A percentile compares a stretch with the other conserved stretches of the same genome.
Conservation (phyloP, 2,329 filamentous ascomycete genomes). For the Aspergillus ochraceus region DNA sequence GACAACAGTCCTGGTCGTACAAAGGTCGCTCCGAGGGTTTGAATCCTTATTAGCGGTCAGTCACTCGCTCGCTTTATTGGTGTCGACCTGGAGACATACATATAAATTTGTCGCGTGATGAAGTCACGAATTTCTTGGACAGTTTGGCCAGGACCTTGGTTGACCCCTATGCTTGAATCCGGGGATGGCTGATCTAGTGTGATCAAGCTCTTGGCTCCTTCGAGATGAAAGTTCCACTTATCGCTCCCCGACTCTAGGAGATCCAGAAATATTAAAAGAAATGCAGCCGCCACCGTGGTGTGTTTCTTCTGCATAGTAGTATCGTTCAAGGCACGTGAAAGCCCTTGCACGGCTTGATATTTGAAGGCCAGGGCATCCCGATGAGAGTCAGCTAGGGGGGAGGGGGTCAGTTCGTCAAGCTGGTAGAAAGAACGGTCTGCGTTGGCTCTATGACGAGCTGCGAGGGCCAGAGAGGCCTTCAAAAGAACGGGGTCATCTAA, state of each 20-base stretch:
- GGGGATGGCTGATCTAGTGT: constrained; percentile 13
- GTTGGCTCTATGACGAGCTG: constrained; percentile 36
- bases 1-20: constrained; percentile 33
- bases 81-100: constrained; percentile 20
- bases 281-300: constrained; percentile 34
- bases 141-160: constrained; percentile 26
- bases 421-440: constrained; percentile 24
- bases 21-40: constrained; percentile 34
- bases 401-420: constrained; percentile 4
- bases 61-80: background rate
- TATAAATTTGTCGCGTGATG: constrained; percentile 31
- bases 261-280: constrained; percentile 35
- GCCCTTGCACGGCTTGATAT: constrained; percentile 33
- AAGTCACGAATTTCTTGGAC: constrained; percentile 29
- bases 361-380: constrained; percentile 35
- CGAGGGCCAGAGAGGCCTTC: constrained; percentile 34
- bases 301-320: constrained; percentile 19
- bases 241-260: constrained; percentile 34
- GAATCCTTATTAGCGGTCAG: constrained; percentile 25
- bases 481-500: constrained; percentile 28
- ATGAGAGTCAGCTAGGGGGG: constrained; percentile 19
- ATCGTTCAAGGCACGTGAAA: constrained; percentile 24
- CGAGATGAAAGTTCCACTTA: constrained; percentile 35
- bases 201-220: constrained; percentile 32
- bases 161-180: constrained; percentile 10